phyloP scores from a whole-genome alignment of 2,329 filamentous ascomycete genomes.

The Didymella keratinophila region DNA sequence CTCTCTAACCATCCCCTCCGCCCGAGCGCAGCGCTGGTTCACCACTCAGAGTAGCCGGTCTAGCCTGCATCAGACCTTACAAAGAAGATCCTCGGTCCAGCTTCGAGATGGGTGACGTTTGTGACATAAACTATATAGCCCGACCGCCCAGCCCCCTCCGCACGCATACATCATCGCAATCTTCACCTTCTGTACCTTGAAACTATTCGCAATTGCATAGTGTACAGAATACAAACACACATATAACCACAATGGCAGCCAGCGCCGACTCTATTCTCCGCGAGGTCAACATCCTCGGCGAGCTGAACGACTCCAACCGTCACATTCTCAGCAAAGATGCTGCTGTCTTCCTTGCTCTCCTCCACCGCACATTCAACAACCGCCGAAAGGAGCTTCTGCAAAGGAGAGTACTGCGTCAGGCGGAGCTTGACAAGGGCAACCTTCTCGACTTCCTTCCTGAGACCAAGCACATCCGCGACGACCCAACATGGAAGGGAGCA shows the following conservation, averaged over 20 bases:
- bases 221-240: slow-evolving; percentile 17
- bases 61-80: slow-evolving; percentile 36
- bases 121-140: slow-evolving; percentile 39
- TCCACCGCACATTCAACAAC: slow-evolving; percentile 92
- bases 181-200: slow-evolving; percentile 25
- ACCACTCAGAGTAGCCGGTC: slow-evolving; percentile 42
- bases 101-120: slow-evolving; percentile 46
- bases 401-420: slow-evolving; percentile 84
- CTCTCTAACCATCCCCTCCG: slow-evolving; percentile 34
- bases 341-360: slow-evolving; percentile 87
- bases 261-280: slow-evolving; percentile 77
- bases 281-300: slow-evolving; percentile 85
- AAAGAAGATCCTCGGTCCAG: slow-evolving; percentile 48
- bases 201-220: slow-evolving; percentile 10
- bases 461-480: slow-evolving; percentile 93
- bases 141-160: slow-evolving; percentile 35
- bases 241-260: slow-evolving; percentile 49
- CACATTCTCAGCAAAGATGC: slow-evolving; percentile 94
- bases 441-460: slow-evolving; percentile 95
- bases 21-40: slow-evolving; percentile 36
- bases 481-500: slow-evolving; percentile 91
- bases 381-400: slow-evolving; percentile 89
- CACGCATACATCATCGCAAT: slow-evolving; percentile 39
- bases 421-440: slow-evolving; percentile 87
- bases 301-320: slow-evolving; percentile 77